A percentile compares a stretch with the other conserved stretches of the same genome.
Evolutionary conservation across 208 protist genomes (phyloP).

Genomic region (Leishmania amazonensis): DNA sequence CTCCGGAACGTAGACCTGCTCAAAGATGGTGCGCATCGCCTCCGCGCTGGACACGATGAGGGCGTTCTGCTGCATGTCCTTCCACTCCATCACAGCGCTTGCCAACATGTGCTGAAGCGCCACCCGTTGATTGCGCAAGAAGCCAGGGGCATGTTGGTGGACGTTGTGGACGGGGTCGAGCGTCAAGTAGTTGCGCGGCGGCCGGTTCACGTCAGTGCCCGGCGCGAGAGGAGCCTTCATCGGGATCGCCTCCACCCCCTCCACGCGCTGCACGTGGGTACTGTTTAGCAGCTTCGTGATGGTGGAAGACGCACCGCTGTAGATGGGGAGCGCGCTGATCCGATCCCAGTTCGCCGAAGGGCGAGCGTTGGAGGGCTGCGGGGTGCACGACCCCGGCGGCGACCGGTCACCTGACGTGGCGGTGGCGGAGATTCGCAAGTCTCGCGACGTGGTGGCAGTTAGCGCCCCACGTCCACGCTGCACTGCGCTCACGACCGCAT

Average conservation of each 20-base stretch:
- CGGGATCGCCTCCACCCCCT: slow-evolving; percentile 65
- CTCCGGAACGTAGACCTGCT: slow-evolving; percentile 51
- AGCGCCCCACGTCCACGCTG: background rate
- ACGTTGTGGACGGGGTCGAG: slow-evolving; percentile 70
- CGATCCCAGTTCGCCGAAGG: slow-evolving; percentile 12
- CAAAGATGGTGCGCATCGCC: slow-evolving; percentile 72
- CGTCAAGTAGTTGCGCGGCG: slow-evolving; percentile 74
- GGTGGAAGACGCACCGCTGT: slow-evolving; percentile 4
- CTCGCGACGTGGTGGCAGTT: background rate
- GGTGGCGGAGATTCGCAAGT: background rate
- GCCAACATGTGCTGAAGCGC: slow-evolving; percentile 67
- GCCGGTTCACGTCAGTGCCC: slow-evolving; percentile 74
- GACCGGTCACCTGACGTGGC: background rate
- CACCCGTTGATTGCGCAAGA: slow-evolving; percentile 58
- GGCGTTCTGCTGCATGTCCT: slow-evolving; percentile 48
- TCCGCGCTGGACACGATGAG: slow-evolving; percentile 72
- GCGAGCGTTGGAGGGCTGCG: background rate
- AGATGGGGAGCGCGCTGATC: slow-evolving; percentile 28
- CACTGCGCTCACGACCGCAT: background rate
- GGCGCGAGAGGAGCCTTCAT: slow-evolving; percentile 47
- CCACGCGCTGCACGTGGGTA: slow-evolving; percentile 66
- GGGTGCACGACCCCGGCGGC: background rate
- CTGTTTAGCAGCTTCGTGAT: slow-evolving; percentile 33
- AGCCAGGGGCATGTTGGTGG: slow-evolving; percentile 82
- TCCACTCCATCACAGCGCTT: slow-evolving; percentile 60